Base-by-base conservation (phyloP, 2,329 filamentous ascomycete genomes). In the Dothiorella sarmentorum region DNA sequence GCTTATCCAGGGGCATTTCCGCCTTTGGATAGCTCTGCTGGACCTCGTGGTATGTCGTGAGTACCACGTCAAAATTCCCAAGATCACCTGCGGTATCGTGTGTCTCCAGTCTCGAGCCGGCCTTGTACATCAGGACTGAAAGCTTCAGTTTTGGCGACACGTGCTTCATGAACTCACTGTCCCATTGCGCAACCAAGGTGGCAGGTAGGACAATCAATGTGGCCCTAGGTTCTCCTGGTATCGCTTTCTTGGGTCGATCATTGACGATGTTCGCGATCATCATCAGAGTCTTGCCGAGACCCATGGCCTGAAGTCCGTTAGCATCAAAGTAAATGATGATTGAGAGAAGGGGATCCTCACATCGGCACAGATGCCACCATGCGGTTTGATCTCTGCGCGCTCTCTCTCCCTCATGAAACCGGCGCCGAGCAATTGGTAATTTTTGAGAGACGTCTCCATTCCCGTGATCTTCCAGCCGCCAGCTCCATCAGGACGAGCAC, bases 321-420 rank as follows among this genome's bases (percentile, higher is more conserved):
- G 42, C 15, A 13, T 5, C 7, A 43, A 17, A 13, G 7, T 31
- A 5, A 37, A n/a, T 7, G 2, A 31, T 6, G 10, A 11, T 9
- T 20, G 15, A 10, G 3, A 29, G 13, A 58, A 38, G n/a, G 17
- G n/a, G 4, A 13, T 15, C 22, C 43, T 49, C 20, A 58, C 55
- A 59, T 77, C 74, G 0, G 74, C 73, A 40, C 77, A 65, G 31
- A 78, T 67, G 7, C 75, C 75, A 3, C 77, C 77, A 13, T 51
- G 65, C 0, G 76, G 81, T 29, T 67, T 58, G 0, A 69, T 35
- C 0, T 20, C 9, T 1, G 61, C 70, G 3, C 75, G 70, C 64
- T 87, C 84, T 3, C 80, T 74, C 3, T 69, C 64, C 0, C 80
- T 64, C 83, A 86, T 85, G 71, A 82, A 86, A 0, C 76, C 72